phyloP scores from a whole-genome alignment of 1,139 yeast species.

The Zhuliangozyma parablackwelliae region DNA sequence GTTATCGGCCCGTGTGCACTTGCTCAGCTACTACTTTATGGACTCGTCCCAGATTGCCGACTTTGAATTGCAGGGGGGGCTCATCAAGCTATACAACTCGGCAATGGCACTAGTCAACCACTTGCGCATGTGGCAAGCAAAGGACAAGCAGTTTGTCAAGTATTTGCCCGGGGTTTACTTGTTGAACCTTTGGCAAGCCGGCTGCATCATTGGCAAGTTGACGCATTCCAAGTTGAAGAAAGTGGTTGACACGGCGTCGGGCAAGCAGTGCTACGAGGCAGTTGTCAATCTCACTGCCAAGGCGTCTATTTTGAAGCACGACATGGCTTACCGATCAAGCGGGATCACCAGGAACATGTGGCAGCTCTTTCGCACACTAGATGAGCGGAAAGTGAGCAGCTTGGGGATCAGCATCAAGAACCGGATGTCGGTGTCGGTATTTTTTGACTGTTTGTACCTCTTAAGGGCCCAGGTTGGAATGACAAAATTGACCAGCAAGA shows the following conservation, averaged over 20 bases:
- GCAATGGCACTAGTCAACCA: conserved; percentile 69
- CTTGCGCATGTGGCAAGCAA: conserved; percentile 55
- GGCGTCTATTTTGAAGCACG: conserved; percentile 86
- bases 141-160: conserved; percentile 60
- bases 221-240: conserved; percentile 68
- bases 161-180: conserved; percentile 83
- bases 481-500: conserved; percentile 51
- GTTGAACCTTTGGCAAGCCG: conserved; percentile 84
- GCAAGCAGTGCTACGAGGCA: conserved; percentile 63
- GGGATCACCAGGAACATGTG: conserved; percentile 94
- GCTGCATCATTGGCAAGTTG: conserved; percentile 76
- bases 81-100: conserved; percentile 74
- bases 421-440: conserved; percentile 87
- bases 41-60: conserved; percentile 54
- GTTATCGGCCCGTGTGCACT: conserved; percentile 70
- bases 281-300: conserved; percentile 69
- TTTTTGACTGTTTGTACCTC: conserved; percentile 84
- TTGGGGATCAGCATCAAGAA: conserved; percentile 61
- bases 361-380: conserved; percentile 69
- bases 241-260: conserved; percentile 65
- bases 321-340: conserved; percentile 86
- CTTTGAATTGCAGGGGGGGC: conserved; percentile 68
- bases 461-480: conserved; percentile 84
- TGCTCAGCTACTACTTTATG: conserved; percentile 75
- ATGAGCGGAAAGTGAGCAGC: conserved; percentile 35